These are phyloP conservation scores for Pyricularia pennisetigena DNA, from an alignment of 2,329 filamentous ascomycete genomes.

Conservation along the genomic window DNA sequence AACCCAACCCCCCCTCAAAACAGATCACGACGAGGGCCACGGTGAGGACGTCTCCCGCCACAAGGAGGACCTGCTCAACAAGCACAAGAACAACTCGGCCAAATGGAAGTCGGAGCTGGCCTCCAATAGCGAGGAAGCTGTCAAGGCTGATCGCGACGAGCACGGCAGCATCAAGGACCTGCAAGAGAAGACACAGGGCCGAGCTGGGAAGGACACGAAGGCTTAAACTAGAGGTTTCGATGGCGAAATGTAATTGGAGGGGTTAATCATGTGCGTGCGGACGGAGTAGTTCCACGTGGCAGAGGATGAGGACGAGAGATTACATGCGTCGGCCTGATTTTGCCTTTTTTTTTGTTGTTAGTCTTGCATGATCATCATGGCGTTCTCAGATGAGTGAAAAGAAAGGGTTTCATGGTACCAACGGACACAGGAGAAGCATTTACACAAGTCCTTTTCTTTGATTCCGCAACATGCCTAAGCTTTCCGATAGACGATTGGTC, in stretches of 20 bases:
- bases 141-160: constrained; percentile 54
- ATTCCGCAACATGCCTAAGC: background rate
- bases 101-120: constrained; percentile 73
- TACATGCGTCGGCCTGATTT: background rate
- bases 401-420: background rate
- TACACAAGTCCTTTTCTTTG: background rate
- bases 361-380: background rate
- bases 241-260: background rate
- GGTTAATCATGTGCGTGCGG: background rate
- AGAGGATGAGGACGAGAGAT: background rate
- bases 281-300: background rate
- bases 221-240: constrained; percentile 23
- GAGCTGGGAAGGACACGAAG: constrained; percentile 37
- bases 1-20: background rate
- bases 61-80: constrained; percentile 51
- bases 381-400: background rate
- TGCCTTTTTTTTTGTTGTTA: background rate
- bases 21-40: constrained; percentile 15
- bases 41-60: constrained; percentile 40
- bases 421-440: background rate
- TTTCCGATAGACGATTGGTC: background rate
- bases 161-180: constrained; percentile 25
- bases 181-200: constrained; percentile 49
- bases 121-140: constrained; percentile 67
- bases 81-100: constrained; percentile 51